A percentile compares a stretch with the other conserved stretches of the same genome.
phyloP scores from a whole-genome alignment of 1,139 yeast genomes.

The Pichia sp. region DNA sequence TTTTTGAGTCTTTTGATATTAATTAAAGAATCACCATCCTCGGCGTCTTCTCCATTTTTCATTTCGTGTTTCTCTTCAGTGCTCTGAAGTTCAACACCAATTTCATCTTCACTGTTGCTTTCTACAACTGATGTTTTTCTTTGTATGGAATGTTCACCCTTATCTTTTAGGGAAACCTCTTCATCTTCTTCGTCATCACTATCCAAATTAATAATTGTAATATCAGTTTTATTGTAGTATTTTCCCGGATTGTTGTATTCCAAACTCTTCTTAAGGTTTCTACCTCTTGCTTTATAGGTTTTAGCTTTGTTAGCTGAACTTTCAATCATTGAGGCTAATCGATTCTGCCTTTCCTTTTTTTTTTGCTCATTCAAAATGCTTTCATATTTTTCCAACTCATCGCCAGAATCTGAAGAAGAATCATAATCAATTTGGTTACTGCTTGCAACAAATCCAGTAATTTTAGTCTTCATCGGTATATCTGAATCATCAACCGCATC shows the following conservation, averaged over 20 bases:
- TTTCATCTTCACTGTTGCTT: neutral
- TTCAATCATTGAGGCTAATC: neutral
- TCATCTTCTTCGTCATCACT: neutral
- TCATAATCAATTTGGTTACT: neutral
- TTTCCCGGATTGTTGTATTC: neutral
- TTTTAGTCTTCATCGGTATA: neutral
- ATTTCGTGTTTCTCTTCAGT: neutral
- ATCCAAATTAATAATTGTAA: neutral
- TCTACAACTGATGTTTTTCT: no score
- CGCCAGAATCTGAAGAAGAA: neutral
- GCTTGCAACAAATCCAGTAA: neutral
- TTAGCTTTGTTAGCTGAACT: neutral
- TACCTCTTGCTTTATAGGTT: neutral
- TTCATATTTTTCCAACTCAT: neutral
- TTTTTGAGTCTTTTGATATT: neutral
- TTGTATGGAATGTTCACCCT: neutral
- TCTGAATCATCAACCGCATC: neutral
- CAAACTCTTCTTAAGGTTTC: neutral
- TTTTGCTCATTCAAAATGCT: neutral
- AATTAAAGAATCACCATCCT: neutral
- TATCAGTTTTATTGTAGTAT: neutral
- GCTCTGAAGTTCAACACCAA: neutral
- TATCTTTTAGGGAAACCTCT: neutral
- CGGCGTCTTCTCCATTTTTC: neutral
- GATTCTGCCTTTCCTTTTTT: neutral